phyloP scores from a whole-genome alignment of 371 early-diverging fungal species.

The Mortierella sp. region DNA sequence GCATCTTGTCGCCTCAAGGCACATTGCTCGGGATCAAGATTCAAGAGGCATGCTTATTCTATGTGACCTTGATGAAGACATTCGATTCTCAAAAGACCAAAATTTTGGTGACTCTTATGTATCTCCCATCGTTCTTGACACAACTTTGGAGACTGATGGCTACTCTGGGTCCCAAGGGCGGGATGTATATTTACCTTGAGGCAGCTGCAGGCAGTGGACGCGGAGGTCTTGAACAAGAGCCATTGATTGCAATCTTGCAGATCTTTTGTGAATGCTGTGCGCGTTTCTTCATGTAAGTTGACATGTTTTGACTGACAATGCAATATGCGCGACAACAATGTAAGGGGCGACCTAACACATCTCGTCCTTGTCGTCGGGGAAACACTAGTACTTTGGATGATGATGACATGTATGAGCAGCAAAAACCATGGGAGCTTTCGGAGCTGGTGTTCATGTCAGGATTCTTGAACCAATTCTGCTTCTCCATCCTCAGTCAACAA shows the following conservation, averaged over 20 bases:
- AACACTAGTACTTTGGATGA: slow-evolving; percentile 76
- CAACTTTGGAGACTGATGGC: slow-evolving; percentile 72
- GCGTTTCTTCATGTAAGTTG: slow-evolving; percentile 65
- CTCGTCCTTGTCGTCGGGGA: not conserved
- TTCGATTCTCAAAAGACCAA: slow-evolving; percentile 61
- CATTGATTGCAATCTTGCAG: slow-evolving; percentile 64
- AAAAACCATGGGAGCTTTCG: slow-evolving; percentile 63
- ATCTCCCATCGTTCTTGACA: slow-evolving; percentile 66
- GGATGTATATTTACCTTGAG: slow-evolving; percentile 65
- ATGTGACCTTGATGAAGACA: slow-evolving; percentile 54
- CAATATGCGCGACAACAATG: no score
- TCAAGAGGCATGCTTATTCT: slow-evolving; percentile 64
- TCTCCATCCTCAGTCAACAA: slow-evolving; percentile 63
- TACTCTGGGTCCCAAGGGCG: slow-evolving; percentile 66
- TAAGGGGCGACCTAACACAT: not conserved
- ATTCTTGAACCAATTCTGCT: slow-evolving; percentile 76
- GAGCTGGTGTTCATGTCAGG: slow-evolving; percentile 66
- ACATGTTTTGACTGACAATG: not conserved
- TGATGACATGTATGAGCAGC: slow-evolving; percentile 78
- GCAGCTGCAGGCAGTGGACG: slow-evolving; percentile 57
- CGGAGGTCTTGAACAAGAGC: slow-evolving; percentile 65
- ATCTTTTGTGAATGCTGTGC: slow-evolving; percentile 72
- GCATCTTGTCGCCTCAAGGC: slow-evolving; percentile 14
- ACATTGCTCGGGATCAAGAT: slow-evolving; percentile 62
- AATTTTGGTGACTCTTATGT: slow-evolving; percentile 69